phyloP scores from a whole-genome alignment of 805 yeast genomes.

The Schwanniomyces sp. region DNA sequence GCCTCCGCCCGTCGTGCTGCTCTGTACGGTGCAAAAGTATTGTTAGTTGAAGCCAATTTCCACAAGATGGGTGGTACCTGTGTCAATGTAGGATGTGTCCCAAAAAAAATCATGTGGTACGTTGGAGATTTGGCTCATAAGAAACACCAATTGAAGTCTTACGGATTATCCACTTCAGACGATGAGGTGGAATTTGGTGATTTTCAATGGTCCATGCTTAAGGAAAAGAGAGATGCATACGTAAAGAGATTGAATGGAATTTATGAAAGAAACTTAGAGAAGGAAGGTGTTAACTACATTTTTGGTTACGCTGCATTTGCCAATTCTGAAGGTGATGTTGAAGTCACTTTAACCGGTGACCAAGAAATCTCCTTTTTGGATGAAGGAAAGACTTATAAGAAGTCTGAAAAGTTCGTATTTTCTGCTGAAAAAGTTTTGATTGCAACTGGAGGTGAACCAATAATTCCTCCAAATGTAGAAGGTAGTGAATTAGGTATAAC shows the following conservation, averaged over 20 bases:
- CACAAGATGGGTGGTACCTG: constrained; percentile 90
- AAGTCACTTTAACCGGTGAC: constrained; percentile 56
- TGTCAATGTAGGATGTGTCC: constrained; percentile 99
- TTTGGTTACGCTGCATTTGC: constrained; percentile 85
- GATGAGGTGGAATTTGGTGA: constrained; percentile 48
- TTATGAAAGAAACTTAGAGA: constrained; percentile 80
- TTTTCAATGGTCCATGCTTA: constrained; percentile 82
- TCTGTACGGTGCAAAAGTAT: constrained; percentile 82
- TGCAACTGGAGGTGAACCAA: constrained; percentile 92
- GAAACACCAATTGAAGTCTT: constrained; percentile 71
- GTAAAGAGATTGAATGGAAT: constrained; percentile 86
- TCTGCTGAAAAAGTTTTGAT: constrained; percentile 82
- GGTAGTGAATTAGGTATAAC: constrained; percentile 84
- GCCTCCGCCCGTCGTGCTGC: constrained; percentile 99
- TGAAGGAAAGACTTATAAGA: constrained; percentile 25
- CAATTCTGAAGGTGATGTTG: constrained; percentile 65
- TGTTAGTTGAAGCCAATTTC: constrained; percentile 74
- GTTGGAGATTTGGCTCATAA: constrained; percentile 87
- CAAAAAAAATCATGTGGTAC: constrained; percentile 98
- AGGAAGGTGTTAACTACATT: constrained; percentile 84
- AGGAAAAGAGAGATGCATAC: constrained; percentile 90
- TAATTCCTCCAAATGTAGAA: constrained; percentile 64
- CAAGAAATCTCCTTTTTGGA: constrained; percentile 38
- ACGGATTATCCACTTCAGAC: constrained; percentile 68
- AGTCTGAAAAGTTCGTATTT: constrained; percentile 58